Evolutionary conservation across 331 rosid species (phyloP).

Genomic region (Prunus yedoensis): DNA sequence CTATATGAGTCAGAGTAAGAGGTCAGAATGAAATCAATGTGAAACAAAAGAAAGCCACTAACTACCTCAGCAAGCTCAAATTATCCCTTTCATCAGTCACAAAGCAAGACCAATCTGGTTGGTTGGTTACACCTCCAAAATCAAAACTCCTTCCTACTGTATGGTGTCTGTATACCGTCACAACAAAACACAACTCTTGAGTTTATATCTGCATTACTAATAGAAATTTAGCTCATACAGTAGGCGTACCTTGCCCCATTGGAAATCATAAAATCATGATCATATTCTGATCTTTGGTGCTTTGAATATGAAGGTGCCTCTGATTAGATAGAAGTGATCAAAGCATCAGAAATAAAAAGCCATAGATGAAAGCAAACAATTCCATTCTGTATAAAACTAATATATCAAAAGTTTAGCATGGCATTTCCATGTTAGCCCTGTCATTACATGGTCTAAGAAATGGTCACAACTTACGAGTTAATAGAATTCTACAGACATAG

Average conservation of each 20-base stretch:
- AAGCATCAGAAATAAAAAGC: conserved; percentile 17
- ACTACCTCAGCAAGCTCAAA: conserved; percentile 69
- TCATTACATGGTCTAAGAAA: not conserved
- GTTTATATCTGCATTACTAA: conserved; percentile 10
- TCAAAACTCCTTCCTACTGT: conserved; percentile 41
- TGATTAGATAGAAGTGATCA: conserved; percentile 33
- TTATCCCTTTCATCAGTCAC: conserved; percentile 58
- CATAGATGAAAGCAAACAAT: not conserved
- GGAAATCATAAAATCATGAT: conserved; percentile 37
- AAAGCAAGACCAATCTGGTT: conserved; percentile 39
- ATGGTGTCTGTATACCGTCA: conserved; percentile 35
- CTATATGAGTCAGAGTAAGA: conserved; percentile 16
- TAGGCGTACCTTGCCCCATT: conserved; percentile 53
- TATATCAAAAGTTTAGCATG: not conserved
- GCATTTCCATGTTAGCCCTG: not conserved
- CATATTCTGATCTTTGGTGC: conserved; percentile 44
- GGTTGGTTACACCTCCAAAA: conserved; percentile 27
- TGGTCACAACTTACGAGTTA: not conserved
- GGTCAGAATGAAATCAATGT: not conserved
- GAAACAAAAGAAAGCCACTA: conserved; percentile 18
- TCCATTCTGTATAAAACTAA: not conserved
- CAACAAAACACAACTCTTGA: conserved; percentile 28
- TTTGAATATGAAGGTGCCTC: conserved; percentile 44
- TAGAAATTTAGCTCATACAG: conserved; percentile 6
- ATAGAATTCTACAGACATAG: not conserved